A percentile compares a stretch with the other conserved stretches of the same genome.
phyloP scores from a whole-genome alignment of 768 basidiomycete species.

The Phaeolepiota aurea region DNA sequence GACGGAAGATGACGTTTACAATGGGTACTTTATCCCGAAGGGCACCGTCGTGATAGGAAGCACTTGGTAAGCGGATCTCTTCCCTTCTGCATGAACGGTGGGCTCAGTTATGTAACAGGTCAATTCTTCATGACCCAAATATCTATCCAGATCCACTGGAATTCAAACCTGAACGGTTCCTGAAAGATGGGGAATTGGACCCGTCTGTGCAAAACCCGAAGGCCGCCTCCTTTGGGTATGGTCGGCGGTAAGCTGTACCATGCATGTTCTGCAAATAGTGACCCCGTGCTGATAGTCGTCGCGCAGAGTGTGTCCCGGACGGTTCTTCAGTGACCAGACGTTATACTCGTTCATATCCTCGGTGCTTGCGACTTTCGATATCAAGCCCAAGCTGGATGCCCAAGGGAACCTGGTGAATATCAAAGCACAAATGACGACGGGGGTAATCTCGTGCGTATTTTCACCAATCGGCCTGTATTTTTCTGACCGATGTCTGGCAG shows the following conservation, averaged over 20 bases:
- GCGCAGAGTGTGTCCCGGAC: slow-evolving; percentile 11
- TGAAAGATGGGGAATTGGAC: slow-evolving; percentile 14
- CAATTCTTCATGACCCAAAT: slow-evolving; percentile 21
- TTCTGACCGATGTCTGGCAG: neutral
- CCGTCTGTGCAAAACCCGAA: slow-evolving; percentile 7
- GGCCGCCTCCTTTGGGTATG: slow-evolving; percentile 13
- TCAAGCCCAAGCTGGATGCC: slow-evolving; percentile 13
- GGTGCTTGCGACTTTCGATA: slow-evolving; percentile 16
- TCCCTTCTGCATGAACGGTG: neutral
- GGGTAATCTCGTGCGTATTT: slow-evolving; percentile 5
- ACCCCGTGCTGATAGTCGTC: neutral
- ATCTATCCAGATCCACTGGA: slow-evolving; percentile 24
- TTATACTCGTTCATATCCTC: slow-evolving; percentile 17
- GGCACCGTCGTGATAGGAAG: slow-evolving; percentile 2
- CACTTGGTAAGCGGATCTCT: neutral
- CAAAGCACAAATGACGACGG: slow-evolving; percentile 4
- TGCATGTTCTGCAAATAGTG: neutral
- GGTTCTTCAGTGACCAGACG: slow-evolving; percentile 13
- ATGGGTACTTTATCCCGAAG: slow-evolving; percentile 11
- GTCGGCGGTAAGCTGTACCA: slow-evolving; percentile 12
- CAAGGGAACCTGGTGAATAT: slow-evolving; percentile 11
- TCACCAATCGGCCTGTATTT: neutral
- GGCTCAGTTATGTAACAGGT: slow-evolving; percentile 8
- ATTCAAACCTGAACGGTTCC: slow-evolving; percentile 30
- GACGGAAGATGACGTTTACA: slow-evolving; percentile 8